Evolutionary conservation across 2,329 filamentous ascomycete species (phyloP).

Genomic region (Aspergillus quadricinctus): DNA sequence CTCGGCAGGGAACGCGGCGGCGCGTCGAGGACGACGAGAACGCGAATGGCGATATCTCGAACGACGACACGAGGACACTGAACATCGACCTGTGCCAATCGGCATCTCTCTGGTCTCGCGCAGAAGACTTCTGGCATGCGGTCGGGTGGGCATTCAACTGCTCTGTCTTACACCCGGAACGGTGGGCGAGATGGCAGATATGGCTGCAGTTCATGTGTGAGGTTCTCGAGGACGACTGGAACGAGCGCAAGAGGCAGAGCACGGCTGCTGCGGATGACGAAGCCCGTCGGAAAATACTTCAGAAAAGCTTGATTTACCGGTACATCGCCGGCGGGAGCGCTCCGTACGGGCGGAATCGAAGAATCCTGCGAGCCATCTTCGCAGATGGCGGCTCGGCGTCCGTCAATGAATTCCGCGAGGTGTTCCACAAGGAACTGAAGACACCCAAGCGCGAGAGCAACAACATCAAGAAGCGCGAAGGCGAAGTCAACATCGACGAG

Average conservation of each 20-base stretch:
- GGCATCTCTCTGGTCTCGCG: constrained; percentile 67
- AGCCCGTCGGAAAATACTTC: constrained; percentile 17
- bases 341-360: constrained; percentile 33
- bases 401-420: constrained; percentile 40
- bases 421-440: constrained; percentile 45
- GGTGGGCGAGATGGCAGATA: constrained; percentile 77
- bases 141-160: constrained; percentile 94
- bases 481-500: constrained; percentile 43
- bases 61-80: constrained; percentile 51
- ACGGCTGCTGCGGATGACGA: constrained; percentile 18
- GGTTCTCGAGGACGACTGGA: constrained; percentile 44
- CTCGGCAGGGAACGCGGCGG: constrained; percentile 28
- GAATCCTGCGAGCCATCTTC: constrained; percentile 45
- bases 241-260: constrained; percentile 22
- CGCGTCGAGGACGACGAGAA: constrained; percentile 19
- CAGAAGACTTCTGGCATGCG: constrained; percentile 82
- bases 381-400: constrained; percentile 38
- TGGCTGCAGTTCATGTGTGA: constrained; percentile 71
- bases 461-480: constrained; percentile 36
- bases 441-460: constrained; percentile 23
- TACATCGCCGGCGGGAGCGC: constrained; percentile 34
- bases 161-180: constrained; percentile 63
- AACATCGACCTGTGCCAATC: constrained; percentile 58
- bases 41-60: constrained; percentile 12
- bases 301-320: constrained; percentile 40